These are phyloP conservation scores for Aspergillus sojae DNA, from an alignment of 2,329 filamentous ascomycete species.

Conservation along the genomic window DNA sequence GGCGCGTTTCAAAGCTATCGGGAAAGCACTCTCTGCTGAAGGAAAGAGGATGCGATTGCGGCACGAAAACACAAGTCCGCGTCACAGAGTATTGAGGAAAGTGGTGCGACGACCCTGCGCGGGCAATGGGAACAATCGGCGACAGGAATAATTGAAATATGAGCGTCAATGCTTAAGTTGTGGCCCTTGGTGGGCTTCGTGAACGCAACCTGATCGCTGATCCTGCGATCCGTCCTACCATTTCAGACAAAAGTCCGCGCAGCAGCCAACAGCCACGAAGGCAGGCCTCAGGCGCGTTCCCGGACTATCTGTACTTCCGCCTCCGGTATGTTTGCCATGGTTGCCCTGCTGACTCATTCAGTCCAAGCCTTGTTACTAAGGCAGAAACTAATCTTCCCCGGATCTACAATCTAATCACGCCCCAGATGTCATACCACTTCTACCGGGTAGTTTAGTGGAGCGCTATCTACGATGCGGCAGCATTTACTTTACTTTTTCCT, in stretches of 20 bases:
- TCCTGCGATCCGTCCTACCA: constrained; percentile 24
- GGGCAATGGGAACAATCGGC: constrained; percentile 9
- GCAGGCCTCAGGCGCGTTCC: constrained; percentile 25
- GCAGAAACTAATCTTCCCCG: neutral
- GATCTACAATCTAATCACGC: neutral
- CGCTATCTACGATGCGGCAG: neutral
- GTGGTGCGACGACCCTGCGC: constrained; percentile 11
- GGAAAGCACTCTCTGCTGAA: constrained; percentile 12
- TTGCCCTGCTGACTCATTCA: constrained; percentile 6
- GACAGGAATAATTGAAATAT: constrained; percentile 8
- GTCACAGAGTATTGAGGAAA: constrained; percentile 6
- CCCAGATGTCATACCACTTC: neutral
- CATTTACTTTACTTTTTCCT: neutral
- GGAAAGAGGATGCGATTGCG: constrained; percentile 22
- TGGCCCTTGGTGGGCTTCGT: constrained; percentile 16
- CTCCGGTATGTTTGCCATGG: constrained; percentile 13
- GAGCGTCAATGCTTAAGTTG: constrained; percentile 22
- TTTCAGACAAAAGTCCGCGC: constrained; percentile 28
- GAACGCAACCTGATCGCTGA: constrained; percentile 21
- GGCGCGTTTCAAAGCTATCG: constrained; percentile 24
- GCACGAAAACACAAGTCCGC: constrained; percentile 14
- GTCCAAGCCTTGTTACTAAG: neutral
- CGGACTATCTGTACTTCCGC: constrained; percentile 20
- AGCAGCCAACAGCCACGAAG: constrained; percentile 10
- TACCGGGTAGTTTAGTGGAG: neutral